Conservation (phyloP, 202 grass and related monocot species). For the Dendrocalamus latiflorus region DNA sequence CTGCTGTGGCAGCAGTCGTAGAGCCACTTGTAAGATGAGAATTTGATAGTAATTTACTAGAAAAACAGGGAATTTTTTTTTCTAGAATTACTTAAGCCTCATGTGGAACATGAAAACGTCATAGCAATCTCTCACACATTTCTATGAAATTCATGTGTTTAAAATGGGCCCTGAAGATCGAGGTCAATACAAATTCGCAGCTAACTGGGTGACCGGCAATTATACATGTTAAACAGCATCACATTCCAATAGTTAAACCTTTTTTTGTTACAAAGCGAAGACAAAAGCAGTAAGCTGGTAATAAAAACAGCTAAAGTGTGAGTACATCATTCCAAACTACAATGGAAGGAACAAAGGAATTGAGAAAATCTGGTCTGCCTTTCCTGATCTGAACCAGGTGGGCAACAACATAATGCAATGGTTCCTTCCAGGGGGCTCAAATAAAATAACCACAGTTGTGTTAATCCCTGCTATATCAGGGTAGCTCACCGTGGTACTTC, state of each 20-base stretch:
- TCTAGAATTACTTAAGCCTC: background rate
- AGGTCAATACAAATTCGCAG: background rate
- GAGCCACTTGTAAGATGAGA: background rate
- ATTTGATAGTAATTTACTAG: background rate
- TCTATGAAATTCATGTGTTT: background rate
- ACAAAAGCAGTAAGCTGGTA: background rate
- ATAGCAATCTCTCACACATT: background rate
- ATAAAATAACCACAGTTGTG: background rate
- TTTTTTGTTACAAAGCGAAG: background rate
- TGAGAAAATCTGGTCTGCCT: background rate
- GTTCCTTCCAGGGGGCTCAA: background rate
- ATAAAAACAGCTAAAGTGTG: background rate
- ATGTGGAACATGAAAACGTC: background rate
- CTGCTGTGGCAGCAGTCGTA: background rate
- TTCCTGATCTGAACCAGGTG: background rate
- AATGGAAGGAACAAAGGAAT: background rate
- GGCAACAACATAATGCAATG: background rate
- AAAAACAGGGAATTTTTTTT: background rate
- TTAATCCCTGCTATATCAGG: background rate
- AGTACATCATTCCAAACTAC: constrained; percentile 2
- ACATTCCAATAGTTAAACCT: background rate
- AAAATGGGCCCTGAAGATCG: background rate
- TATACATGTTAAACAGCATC: background rate
- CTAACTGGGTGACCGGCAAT: background rate
- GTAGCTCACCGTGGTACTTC: background rate